A percentile compares a stretch with the other conserved stretches of the same genome.
Conservation (phyloP, 257 asterid species). For the Striga asiatica region DNA sequence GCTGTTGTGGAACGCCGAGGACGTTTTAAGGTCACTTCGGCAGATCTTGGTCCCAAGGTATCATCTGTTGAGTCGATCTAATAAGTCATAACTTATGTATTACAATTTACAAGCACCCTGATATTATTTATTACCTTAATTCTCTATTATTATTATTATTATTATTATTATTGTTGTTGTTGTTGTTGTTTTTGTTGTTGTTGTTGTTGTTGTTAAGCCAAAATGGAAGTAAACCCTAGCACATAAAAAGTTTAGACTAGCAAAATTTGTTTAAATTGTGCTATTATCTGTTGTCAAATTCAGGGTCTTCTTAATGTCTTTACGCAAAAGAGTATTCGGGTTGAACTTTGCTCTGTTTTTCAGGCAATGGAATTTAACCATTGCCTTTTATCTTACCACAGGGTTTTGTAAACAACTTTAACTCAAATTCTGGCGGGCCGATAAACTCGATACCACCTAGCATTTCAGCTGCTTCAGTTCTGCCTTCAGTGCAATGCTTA, state of each 20-base stretch:
- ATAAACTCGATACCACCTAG: constrained; percentile 31
- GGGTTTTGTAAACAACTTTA: constrained; percentile 41
- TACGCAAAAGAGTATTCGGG: neutral
- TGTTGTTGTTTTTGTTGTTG: neutral
- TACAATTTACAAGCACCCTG: no score
- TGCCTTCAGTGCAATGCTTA: constrained; percentile 65
- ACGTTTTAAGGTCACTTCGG: constrained; percentile 91
- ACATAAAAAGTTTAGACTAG: neutral
- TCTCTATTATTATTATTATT: no score
- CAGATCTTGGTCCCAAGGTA: constrained; percentile 69
- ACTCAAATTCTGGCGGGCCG: constrained; percentile 37
- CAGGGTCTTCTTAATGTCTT: no score
- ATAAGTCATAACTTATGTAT: neutral
- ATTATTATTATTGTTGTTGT: no score
- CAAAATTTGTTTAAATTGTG: neutral
- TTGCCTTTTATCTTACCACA: constrained; percentile 26
- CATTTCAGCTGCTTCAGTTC: constrained; percentile 46
- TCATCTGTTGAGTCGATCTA: neutral
- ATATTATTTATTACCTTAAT: no score
- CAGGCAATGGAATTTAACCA: constrained; percentile 31
- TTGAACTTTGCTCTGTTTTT: constrained; percentile 20
- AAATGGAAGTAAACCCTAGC: neutral
- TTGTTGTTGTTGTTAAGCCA: neutral
- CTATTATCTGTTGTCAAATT: neutral
- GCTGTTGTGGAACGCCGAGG: constrained; percentile 86